Base-by-base conservation (phyloP, 768 basidiomycete species). In the Auriscalpium orientale region DNA sequence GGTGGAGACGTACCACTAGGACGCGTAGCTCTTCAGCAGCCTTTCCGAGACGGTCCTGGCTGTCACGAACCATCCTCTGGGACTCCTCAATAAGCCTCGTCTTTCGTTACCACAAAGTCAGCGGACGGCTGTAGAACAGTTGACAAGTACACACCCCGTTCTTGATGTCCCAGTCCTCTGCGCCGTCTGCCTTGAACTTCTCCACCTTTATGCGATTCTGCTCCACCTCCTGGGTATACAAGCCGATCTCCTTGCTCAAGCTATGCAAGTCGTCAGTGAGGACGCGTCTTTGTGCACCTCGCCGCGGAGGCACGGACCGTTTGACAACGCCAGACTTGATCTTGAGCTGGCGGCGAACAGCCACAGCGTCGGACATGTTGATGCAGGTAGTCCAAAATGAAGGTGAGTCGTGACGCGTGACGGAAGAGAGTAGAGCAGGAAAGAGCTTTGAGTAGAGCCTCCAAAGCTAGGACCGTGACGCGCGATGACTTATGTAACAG, bases 61-160 rank as follows among this genome's bases (percentile, higher is more conserved):
- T 78, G 66, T 92, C 89, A 51, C 71, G 71, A 57, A 92, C 79
- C 91, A 95, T 91, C 76, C 82, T 90, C 58, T 81, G 72, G 45
- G 85, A 84, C 74, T 95, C 91, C 55, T 88, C 56, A 37, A 60
- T 84, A 49, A 84, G 71, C 73, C 51, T 54, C 20, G 46, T 38
- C 58, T 60, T 16, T 3, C 22, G 1, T 9, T n/a, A 11, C 40
- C 10, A 20, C 15, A 4, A 7, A 9, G 20, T 12, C 9, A 18
- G 16, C 11, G 18, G 12, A 47, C 28, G 28, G 8, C 34, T 20
- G 22, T 9, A 1, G 15, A 40, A 1, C 18, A 20, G 45, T 28
- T 28, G 28, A 5, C 4, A 28, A 51, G 61, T 49, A 73, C 85
- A 62, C 67, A 89, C 89, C 65, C 77, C 80, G 69, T 84, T 90